A percentile compares a stretch with the other conserved stretches of the same genome.
phyloP scores from a whole-genome alignment of 352 stramenopile genomes.

The Phytophthora cactorum region DNA sequence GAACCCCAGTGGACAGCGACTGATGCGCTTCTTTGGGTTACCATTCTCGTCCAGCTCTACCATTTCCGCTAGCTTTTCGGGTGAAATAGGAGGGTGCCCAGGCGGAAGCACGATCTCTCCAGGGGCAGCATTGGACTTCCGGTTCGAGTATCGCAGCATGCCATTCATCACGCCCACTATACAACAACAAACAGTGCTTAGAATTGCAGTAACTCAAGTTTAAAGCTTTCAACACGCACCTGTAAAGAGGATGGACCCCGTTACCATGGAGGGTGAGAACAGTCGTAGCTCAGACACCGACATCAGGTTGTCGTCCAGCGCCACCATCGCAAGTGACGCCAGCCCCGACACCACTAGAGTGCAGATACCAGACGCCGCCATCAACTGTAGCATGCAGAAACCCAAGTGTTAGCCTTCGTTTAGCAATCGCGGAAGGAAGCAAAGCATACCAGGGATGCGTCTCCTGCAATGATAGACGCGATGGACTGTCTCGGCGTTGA shows the following conservation, averaged over 20 bases:
- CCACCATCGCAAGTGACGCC: conserved; percentile 57
- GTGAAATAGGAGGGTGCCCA: conserved; percentile 44
- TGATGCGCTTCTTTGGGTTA: conserved; percentile 62
- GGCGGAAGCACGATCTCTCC: conserved; percentile 44
- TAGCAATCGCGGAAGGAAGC: background rate
- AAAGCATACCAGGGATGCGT: conserved; percentile 47
- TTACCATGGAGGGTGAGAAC: conserved; percentile 71
- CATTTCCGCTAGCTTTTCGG: conserved; percentile 43
- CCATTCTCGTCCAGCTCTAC: conserved; percentile 49
- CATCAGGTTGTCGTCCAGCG: conserved; percentile 45
- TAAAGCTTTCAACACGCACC: conserved; percentile 24
- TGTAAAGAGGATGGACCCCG: conserved; percentile 62
- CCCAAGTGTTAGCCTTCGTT: background rate
- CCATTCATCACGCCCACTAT: conserved; percentile 49
- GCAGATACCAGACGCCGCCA: conserved; percentile 45
- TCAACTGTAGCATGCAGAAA: conserved; percentile 24
- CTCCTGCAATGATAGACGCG: conserved; percentile 51
- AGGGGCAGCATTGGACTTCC: conserved; percentile 37
- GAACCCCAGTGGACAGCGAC: conserved; percentile 67
- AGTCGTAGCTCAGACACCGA: conserved; percentile 67
- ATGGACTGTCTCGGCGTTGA: conserved; percentile 32
- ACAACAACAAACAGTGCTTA: conserved; percentile 2
- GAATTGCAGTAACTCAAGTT: background rate
- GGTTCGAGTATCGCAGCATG: conserved; percentile 51
- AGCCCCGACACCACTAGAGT: conserved; percentile 62